Percentiles rank a stretch among this genome's conserved stretches.
Conservation (phyloP, 495 filamentous ascomycete genomes). For the Lichenothelia convexa region DNA sequence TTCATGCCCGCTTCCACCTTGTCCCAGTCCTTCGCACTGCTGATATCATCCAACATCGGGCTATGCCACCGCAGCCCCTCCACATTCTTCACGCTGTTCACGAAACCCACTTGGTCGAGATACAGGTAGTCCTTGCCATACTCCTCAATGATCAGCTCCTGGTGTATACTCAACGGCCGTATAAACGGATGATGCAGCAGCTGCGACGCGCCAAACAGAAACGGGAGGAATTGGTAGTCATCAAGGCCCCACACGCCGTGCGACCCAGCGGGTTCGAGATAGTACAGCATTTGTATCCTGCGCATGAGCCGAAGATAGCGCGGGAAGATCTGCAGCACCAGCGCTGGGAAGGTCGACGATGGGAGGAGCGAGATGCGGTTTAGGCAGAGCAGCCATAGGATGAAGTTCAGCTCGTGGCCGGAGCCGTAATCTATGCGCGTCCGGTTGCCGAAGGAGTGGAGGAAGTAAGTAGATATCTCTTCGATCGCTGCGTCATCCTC, state of each 20-base stretch:
- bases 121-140: conserved; percentile 70
- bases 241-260: conserved; percentile 45
- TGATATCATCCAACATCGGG: conserved; percentile 97
- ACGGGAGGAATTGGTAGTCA: conserved; percentile 94
- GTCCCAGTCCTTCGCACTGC: conserved; percentile 70
- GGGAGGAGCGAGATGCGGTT: conserved; percentile 56
- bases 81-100: conserved; percentile 91
- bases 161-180: conserved; percentile 74
- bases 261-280: conserved; percentile 84
- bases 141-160: conserved; percentile 68
- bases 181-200: conserved; percentile 74
- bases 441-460: conserved; percentile 67
- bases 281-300: conserved; percentile 70
- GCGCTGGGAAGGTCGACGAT: conserved; percentile 41
- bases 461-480: conserved; percentile 65
- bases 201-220: conserved; percentile 84
- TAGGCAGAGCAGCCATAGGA: conserved; percentile 83
- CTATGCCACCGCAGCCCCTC: conserved; percentile 92
- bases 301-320: conserved; percentile 71
- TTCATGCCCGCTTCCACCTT: conserved; percentile 93
- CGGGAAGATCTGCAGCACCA: conserved; percentile 62
- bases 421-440: conserved; percentile 92
- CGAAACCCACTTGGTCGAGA: conserved; percentile 77
- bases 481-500: conserved; percentile 32
- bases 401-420: conserved; percentile 90